Evolutionary conservation across 331 rosid genomes (phyloP).

Genomic region (Quercus lobata): DNA sequence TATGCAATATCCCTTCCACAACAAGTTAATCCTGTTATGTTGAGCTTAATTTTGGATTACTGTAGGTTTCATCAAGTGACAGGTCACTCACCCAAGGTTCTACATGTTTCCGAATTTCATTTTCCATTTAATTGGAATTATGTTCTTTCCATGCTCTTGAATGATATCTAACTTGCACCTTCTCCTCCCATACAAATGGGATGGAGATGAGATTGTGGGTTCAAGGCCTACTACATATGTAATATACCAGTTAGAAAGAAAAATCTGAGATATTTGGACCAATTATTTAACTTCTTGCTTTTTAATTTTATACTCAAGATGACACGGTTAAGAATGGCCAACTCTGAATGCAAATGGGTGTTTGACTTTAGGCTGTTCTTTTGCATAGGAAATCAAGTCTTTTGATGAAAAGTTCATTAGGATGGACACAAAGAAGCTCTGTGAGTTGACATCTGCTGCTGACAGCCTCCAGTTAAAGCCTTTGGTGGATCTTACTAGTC

Average conservation of each 20-base stretch:
- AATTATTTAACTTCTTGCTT: background rate
- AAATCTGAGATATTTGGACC: background rate
- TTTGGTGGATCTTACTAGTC: slow-evolving; percentile 93
- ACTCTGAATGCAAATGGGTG: slow-evolving; percentile 11
- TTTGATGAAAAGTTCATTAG: slow-evolving; percentile 87
- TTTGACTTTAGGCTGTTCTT: slow-evolving; percentile 31
- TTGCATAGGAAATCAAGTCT: slow-evolving; percentile 71
- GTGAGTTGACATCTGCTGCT: slow-evolving; percentile 98
- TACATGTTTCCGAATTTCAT: slow-evolving; percentile 4
- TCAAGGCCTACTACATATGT: background rate
- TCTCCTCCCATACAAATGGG: background rate
- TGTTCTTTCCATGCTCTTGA: background rate
- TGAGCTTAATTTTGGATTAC: slow-evolving; percentile 91
- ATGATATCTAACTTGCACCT: background rate
- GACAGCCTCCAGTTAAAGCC: slow-evolving; percentile 97
- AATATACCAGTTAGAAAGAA: background rate
- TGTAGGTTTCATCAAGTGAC: slow-evolving; percentile 96
- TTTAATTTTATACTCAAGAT: background rate
- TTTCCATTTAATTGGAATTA: background rate
- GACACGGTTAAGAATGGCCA: background rate
- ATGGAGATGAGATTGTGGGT: background rate
- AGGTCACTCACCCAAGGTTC: slow-evolving; percentile 95
- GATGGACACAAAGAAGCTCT: slow-evolving; percentile 87
- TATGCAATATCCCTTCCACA: slow-evolving; percentile 95
- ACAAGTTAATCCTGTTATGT: slow-evolving; percentile 85